A percentile compares a stretch with the other conserved stretches of the same genome.
Evolutionary conservation across 2,329 filamentous ascomycete genomes (phyloP).

Genomic region (Sordariomycetes sp.): DNA sequence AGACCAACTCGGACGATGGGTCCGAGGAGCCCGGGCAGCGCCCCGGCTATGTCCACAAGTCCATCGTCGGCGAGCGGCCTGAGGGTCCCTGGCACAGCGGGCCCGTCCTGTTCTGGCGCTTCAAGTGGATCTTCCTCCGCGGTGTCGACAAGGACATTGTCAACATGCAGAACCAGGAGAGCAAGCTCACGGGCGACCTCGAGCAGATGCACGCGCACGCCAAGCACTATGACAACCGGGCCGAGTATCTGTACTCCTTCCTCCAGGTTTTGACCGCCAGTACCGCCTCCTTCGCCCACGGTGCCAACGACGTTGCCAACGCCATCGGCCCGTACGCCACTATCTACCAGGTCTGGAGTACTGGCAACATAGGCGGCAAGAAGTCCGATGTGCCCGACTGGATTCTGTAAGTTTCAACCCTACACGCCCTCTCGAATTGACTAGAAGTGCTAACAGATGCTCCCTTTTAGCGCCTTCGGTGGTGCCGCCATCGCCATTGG

Average conservation of each 20-base stretch:
- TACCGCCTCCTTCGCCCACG: slow-evolving; percentile 62
- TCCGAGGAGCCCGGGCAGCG: slow-evolving; percentile 13
- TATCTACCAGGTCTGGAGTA: slow-evolving; percentile 46
- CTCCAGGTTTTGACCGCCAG: slow-evolving; percentile 54
- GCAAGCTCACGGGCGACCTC: slow-evolving; percentile 26
- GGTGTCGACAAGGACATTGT: slow-evolving; percentile 74
- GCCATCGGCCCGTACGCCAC: slow-evolving; percentile 50
- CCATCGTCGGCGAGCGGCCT: slow-evolving; percentile 23
- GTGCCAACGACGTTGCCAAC: slow-evolving; percentile 61
- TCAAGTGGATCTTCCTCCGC: slow-evolving; percentile 45
- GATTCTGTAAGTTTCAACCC: slow-evolving; percentile 27
- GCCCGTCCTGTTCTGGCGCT: slow-evolving; percentile 22
- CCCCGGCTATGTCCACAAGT: slow-evolving; percentile 15
- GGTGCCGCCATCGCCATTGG: slow-evolving; percentile 38
- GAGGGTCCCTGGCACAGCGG: slow-evolving; percentile 24
- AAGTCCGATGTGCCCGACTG: slow-evolving; percentile 42
- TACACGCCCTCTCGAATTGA: neutral
- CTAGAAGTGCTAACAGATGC: neutral
- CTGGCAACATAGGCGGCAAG: slow-evolving; percentile 24
- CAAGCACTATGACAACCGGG: slow-evolving; percentile 53
- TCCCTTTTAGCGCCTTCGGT: slow-evolving; percentile 23
- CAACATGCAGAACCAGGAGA: slow-evolving; percentile 51
- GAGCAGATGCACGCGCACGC: slow-evolving; percentile 38
- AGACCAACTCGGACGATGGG: slow-evolving; percentile 19
- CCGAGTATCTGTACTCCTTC: slow-evolving; percentile 56